These are phyloP conservation scores for Pluteus cervinus DNA, from an alignment of 768 basidiomycete species.

Conservation along the genomic window DNA sequence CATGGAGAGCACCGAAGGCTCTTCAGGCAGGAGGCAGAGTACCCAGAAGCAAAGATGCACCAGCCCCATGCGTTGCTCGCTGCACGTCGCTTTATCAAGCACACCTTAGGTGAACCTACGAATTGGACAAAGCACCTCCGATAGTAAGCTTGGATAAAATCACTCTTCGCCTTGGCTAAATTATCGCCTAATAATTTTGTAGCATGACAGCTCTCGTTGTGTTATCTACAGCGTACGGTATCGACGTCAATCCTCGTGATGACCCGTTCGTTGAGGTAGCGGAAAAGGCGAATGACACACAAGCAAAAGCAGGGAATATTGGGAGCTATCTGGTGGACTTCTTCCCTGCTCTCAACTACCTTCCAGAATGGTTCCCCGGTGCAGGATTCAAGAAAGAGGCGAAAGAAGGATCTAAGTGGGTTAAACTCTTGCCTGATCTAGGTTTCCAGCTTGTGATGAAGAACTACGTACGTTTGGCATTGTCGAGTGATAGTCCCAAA, in stretches of 20 bases:
- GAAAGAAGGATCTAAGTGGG: conserved; percentile 13
- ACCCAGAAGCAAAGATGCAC: conserved; percentile 18
- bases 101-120: no score
- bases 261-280: conserved; percentile 30
- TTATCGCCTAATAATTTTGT: neutral
- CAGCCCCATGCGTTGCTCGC: conserved; percentile 19
- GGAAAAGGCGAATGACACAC: conserved; percentile 13
- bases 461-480: no score
- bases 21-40: conserved; percentile 25
- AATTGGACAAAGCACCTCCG: conserved; percentile 22
- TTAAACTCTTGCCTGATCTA: conserved; percentile 17
- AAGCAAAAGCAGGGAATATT: conserved; percentile 24
- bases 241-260: conserved; percentile 23
- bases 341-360: conserved; percentile 23
- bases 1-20: no score
- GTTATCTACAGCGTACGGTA: conserved; percentile 35
- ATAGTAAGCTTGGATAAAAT: conserved; percentile 20
- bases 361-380: conserved; percentile 46
- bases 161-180: neutral
- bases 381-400: conserved; percentile 27
- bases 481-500: no score
- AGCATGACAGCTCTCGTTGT: conserved; percentile 28
- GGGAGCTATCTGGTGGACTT: conserved; percentile 36
- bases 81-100: no score
- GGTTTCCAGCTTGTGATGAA: no score